Evolutionary conservation across 1,284 basidiomycete genomes (phyloP), one percentile per base, ranked within the genome.

Genomic region (Fomitopsis palustris): DNA sequence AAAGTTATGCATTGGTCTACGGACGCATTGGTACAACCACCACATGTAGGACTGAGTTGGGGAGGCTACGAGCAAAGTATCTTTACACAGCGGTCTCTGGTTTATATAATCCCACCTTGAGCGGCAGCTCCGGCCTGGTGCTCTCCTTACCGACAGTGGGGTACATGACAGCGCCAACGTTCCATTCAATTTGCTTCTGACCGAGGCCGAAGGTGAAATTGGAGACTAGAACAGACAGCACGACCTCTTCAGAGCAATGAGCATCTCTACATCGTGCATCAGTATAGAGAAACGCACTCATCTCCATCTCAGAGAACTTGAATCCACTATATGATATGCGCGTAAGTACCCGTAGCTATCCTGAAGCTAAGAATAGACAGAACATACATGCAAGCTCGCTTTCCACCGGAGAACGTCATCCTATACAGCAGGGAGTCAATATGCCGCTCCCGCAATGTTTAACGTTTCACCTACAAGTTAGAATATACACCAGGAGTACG

Each of bases 221-320:
- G 5, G 62, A 49, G 31, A 67, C 45, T 7, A 67, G 53, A 14
- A 61, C 60, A 0, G 66, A 59, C 27, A 67, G 27, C 3, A 67
- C 54, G 41, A 64, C 61, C 61, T 66, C 66, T 67, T 8, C 35
- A 2, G 16, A 12, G 35, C 4, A 9, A 14, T 0, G n/a, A n/a
- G n/a, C n/a, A n/a, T n/a, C n/a, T n/a, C n/a, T n/a, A n/a, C n/a
- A n/a, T n/a, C n/a, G n/a, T n/a, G n/a, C n/a, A 14, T 37, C 8
- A 37, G 35, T 14, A 10, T 37, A 10, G 8, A 14, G 12, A 37
- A 10, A 14, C 71, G 52, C 31, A 72, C 71, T 74, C 71, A 74
- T 73, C 58, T 74, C 73, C 17, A 74, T 59, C 56, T 73, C 67
- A 3, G 73, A 69, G 56, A 73, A 73, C 58, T 71, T 73, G 65